phyloP scores from a whole-genome alignment of 1,284 basidiomycete genomes.

The Coniophora puteana region DNA sequence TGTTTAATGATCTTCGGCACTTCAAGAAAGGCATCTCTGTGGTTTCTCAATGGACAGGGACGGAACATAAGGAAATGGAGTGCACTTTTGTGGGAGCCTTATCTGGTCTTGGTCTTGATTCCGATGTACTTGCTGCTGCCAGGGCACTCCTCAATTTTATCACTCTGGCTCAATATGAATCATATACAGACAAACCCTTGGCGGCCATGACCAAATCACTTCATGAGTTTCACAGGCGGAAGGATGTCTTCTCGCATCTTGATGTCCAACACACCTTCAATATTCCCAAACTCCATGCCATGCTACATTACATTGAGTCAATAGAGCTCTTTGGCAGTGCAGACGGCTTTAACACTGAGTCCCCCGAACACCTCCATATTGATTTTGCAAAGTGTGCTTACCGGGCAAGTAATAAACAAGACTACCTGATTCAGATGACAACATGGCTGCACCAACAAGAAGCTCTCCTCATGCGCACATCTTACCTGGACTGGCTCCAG shows the following conservation, averaged over 20 bases:
- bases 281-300: slow-evolving; percentile 8
- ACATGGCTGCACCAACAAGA: slow-evolving; percentile 23
- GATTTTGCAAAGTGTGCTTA: slow-evolving; percentile 12
- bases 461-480: slow-evolving; percentile 7
- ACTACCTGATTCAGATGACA: slow-evolving; percentile 22
- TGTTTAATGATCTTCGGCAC: slow-evolving; percentile 2
- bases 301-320: slow-evolving; percentile 1
- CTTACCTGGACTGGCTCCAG: slow-evolving; percentile 14
- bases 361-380: slow-evolving; percentile 5
- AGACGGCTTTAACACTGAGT: slow-evolving; percentile 6
- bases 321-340: slow-evolving; percentile 2
- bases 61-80: slow-evolving; percentile 8
- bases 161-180: slow-evolving; percentile 16
- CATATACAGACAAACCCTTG: slow-evolving; percentile 11
- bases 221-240: slow-evolving; percentile 13
- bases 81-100: slow-evolving; percentile 3
- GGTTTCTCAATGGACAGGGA: slow-evolving; percentile 4
- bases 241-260: slow-evolving; percentile 15
- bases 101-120: slow-evolving; percentile 1
- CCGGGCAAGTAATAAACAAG: slow-evolving; percentile 19
- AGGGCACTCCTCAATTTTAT: slow-evolving; percentile 15
- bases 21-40: slow-evolving; percentile 8
- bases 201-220: slow-evolving; percentile 10
- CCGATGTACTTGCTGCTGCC: slow-evolving; percentile 7
- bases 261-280: slow-evolving; percentile 4